Evolutionary conservation across 2,329 filamentous ascomycete species (phyloP).

Genomic region (Kalaharituber pfeilii): DNA sequence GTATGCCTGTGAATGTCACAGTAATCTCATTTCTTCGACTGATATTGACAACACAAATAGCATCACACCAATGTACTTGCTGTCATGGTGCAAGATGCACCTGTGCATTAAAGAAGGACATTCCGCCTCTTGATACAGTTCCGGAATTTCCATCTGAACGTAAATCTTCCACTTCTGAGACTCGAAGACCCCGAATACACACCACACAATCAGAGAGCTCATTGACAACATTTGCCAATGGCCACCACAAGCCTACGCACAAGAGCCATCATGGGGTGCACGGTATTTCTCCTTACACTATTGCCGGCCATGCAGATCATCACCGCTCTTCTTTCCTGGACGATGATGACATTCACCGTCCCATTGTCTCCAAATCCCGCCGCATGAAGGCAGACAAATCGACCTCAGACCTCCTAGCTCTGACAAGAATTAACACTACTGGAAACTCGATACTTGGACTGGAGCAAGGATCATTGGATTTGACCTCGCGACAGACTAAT

Average conservation of each 20-base stretch:
- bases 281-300: slow-evolving; percentile 44
- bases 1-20: slow-evolving; percentile 5
- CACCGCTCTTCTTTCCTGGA: slow-evolving; percentile 30
- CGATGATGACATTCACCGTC: slow-evolving; percentile 28
- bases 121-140: slow-evolving; percentile 40
- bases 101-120: slow-evolving; percentile 47
- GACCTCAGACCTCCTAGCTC: slow-evolving; percentile 39
- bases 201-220: slow-evolving; percentile 43
- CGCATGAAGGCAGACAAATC: slow-evolving; percentile 44
- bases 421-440: slow-evolving; percentile 33
- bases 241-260: slow-evolving; percentile 45
- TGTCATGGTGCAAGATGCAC: slow-evolving; percentile 51
- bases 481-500: slow-evolving; percentile 34
- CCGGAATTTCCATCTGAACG: slow-evolving; percentile 39
- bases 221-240: slow-evolving; percentile 42
- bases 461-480: slow-evolving; percentile 32
- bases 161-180: slow-evolving; percentile 26
- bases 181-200: slow-evolving; percentile 41
- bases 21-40: too few relatives aligned
- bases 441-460: slow-evolving; percentile 37
- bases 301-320: slow-evolving; percentile 39
- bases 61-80: slow-evolving; percentile 49
- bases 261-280: slow-evolving; percentile 44
- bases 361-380: slow-evolving; percentile 29
- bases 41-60: too few relatives aligned